Evolutionary conservation across 805 yeast genomes (phyloP).

Genomic region (Wickerhamiella slavikovae): DNA sequence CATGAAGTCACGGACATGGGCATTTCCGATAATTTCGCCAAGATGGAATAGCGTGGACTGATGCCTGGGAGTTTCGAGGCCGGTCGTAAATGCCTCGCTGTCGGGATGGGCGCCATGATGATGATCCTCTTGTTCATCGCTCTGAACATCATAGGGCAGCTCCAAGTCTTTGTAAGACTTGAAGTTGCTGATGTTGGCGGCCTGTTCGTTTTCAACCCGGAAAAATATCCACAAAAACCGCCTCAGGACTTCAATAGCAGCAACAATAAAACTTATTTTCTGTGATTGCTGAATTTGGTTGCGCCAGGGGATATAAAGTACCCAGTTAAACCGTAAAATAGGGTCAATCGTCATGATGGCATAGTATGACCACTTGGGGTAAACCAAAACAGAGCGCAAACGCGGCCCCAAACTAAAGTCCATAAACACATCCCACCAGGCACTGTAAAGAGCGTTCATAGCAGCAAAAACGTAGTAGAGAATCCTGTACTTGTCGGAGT

Average conservation of each 20-base stretch:
- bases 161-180: conserved; percentile 79
- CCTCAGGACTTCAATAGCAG: conserved; percentile 61
- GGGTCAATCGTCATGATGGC: conserved; percentile 55
- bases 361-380: conserved; percentile 43
- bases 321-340: conserved; percentile 72
- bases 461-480: conserved; percentile 55
- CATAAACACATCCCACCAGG: conserved; percentile 82
- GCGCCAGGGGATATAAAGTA: conserved; percentile 66
- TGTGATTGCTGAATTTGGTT: conserved; percentile 73
- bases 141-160: conserved; percentile 46
- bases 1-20: conserved; percentile 14
- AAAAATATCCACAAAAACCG: conserved; percentile 79
- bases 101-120: not conserved
- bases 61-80: not conserved
- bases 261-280: conserved; percentile 62
- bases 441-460: conserved; percentile 46
- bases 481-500: conserved; percentile 23
- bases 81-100: too few relatives aligned
- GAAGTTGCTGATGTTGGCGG: conserved; percentile 66
- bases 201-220: conserved; percentile 92
- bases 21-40: not conserved
- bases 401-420: conserved; percentile 57
- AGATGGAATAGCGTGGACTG: not conserved
- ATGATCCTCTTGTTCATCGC: not conserved
- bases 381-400: conserved; percentile 18